These are phyloP conservation scores for Endothia cerciana DNA, from an alignment of 2,329 filamentous ascomycete genomes.

Conservation along the genomic window DNA sequence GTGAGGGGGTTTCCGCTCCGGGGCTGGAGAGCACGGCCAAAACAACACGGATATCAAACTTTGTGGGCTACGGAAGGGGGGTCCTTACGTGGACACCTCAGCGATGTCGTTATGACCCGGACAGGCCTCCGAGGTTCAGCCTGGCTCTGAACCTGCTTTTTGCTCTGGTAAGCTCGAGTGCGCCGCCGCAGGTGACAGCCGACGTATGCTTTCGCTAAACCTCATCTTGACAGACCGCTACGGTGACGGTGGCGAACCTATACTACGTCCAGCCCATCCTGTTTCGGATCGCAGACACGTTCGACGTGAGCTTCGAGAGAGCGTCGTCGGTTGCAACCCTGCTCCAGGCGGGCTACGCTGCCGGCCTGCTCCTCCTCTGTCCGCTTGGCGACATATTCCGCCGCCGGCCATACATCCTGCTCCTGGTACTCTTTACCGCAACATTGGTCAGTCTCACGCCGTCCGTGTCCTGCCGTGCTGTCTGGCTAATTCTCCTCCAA, in stretches of 20 bases:
- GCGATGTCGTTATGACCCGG: slow-evolving; percentile 69
- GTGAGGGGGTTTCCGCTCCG: background rate
- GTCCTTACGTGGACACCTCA: slow-evolving; percentile 62
- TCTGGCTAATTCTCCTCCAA: background rate
- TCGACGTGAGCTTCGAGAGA: slow-evolving; percentile 70
- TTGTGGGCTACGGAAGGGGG: background rate
- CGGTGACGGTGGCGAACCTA: slow-evolving; percentile 77
- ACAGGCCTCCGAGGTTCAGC: slow-evolving; percentile 69
- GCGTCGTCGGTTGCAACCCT: slow-evolving; percentile 72
- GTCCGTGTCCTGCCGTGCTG: too few species aligned
- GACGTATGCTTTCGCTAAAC: background rate
- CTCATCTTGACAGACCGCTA: slow-evolving; percentile 46
- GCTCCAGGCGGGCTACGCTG: slow-evolving; percentile 79
- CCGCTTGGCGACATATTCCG: slow-evolving; percentile 73
- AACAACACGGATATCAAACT: slow-evolving; percentile 21
- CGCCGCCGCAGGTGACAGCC: background rate
- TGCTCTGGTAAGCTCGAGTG: slow-evolving; percentile 53
- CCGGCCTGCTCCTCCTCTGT: slow-evolving; percentile 73
- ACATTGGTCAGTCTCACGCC: slow-evolving; percentile 56
- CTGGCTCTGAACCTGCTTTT: slow-evolving; percentile 72
- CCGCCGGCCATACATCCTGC: slow-evolving; percentile 70
- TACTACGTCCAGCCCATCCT: slow-evolving; percentile 84
- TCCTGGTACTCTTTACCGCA: slow-evolving; percentile 69
- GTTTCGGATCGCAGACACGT: slow-evolving; percentile 73
- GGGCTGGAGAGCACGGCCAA: background rate